Evolutionary conservation across 2,329 filamentous ascomycete genomes (phyloP), one percentile per base, ranked within the genome.

Genomic region (Sporothrix curviconia): DNA sequence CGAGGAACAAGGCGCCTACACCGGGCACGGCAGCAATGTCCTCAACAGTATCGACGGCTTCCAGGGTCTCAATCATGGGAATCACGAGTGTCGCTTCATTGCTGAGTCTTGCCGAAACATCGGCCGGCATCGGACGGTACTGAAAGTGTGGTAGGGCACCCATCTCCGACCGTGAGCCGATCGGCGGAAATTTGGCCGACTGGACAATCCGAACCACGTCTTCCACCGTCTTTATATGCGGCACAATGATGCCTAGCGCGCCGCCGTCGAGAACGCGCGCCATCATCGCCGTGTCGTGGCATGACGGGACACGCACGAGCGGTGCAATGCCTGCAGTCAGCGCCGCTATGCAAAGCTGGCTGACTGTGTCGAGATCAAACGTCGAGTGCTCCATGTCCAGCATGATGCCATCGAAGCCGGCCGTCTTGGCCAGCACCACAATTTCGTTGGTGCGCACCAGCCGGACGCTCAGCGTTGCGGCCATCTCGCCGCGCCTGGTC

Each of bases 351-450:
- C 69, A 68, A 11, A 76, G 65, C 57, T 74, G 72, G 15, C 65
- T 62, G 7, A 69, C 67, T 0, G 66, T 63, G 59, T 69, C 67
- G 19, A 76, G 63, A 56, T 70, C 67, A 30, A 76, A 64, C 2
- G 69, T 63, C 3, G 70, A 72, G 59, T 76, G 74, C 59, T 77
- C 74, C 71, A 76, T 73, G 55, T 77, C 73, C 57, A 77, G 71
- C 57, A 76, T 68, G 39, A 76, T 66, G 40, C 69, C 72, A 50
- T 75, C 68, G 52, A 73, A 69, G 7, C 72, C 72, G 11, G 74
- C 72, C 53, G 68, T 72, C 57, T 72, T 73, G 55, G 65, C 66
- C 64, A 74, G 70, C 65, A 71, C 30, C 8, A 24, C 46, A 36
- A 50, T 50, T 11, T 50, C 46, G 28, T 36, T 36, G 15, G 46